Evolutionary conservation across 352 stramenopile species (phyloP), one percentile per base, ranked within the genome.

Genomic region (Pythium periplocum): DNA sequence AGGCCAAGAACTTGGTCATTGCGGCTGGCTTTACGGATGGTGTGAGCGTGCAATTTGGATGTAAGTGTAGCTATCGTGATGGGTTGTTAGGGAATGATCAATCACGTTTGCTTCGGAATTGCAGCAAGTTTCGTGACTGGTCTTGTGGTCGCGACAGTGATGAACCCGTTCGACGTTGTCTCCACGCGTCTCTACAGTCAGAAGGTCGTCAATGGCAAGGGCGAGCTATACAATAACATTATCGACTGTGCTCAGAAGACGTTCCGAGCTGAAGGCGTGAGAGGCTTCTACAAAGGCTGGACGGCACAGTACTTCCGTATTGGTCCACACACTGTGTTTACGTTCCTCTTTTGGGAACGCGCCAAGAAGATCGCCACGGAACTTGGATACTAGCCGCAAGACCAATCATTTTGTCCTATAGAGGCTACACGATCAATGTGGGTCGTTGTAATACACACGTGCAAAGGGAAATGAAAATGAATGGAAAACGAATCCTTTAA

Each of bases 81-180:
- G 33, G 11, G 26, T 46, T 30, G 11, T 48, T 2, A 46, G 6
- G 10, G 51, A 42, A 9, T 35, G 31, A 17, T 65, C 4, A 8
- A 12, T 64, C 12, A 39, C 4, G 6, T 6, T 45, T 9, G 44
- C 32, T 17, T 46, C 4, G 4, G 34, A 46, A 44, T 56, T 55
- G 31, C 53, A 94, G 82, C 84, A 40, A 95, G 84, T 53, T 68
- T 90, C 17, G 75, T 95, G 51, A 93, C 70, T 31, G 84, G 84
- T 17, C 46, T 95, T 6, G 78, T 79, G 11, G 82, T 95, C 42
- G 88, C 83, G 53, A 93, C 78, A 34, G 76, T 81, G 11, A 95
- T 95, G 82, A 95, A 95, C 63, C 84, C 84, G 31, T 90, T 95
- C 60, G 84, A 95, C 57, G 84, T 95, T 32, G 80, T 95, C 37